Percentiles rank a stretch among this genome's conserved stretches.
Conservation (phyloP, 2,329 filamentous ascomycete genomes). For the Xylariaceae sp. region DNA sequence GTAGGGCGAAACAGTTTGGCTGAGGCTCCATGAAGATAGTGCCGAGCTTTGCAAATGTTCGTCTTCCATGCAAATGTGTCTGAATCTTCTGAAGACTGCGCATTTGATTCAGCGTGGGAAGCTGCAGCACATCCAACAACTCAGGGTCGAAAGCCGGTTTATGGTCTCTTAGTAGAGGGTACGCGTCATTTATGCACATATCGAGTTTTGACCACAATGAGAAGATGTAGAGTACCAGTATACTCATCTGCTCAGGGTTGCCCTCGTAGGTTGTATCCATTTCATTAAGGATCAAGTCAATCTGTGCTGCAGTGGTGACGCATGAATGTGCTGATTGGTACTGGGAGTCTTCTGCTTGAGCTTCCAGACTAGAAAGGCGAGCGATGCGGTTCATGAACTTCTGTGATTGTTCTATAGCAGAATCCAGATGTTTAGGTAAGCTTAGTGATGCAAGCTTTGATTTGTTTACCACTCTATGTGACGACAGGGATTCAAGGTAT, state of each 20-base stretch:
- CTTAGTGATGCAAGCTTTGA: neutral
- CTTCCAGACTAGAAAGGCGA: slow-evolving; percentile 11
- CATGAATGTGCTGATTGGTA: too few species aligned
- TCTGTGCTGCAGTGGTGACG: too few species aligned
- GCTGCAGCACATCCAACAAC: slow-evolving; percentile 50
- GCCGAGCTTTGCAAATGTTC: too few species aligned
- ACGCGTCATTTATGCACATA: slow-evolving; percentile 33
- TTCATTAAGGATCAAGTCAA: slow-evolving; percentile 30
- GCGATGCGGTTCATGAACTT: slow-evolving; percentile 16
- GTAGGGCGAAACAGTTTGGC: too few species aligned
- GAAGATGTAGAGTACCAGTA: slow-evolving; percentile 49
- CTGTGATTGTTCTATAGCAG: slow-evolving; percentile 19
- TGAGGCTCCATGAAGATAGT: too few species aligned
- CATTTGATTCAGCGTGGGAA: slow-evolving; percentile 45
- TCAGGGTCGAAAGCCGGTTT: slow-evolving; percentile 46
- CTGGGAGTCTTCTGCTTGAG: too few species aligned
- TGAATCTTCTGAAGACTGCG: slow-evolving; percentile 45
- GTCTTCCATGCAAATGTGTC: too few species aligned
- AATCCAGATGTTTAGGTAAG: slow-evolving; percentile 17
- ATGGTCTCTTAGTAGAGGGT: slow-evolving; percentile 46
- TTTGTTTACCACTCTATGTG: neutral
- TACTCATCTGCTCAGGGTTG: slow-evolving; percentile 46
- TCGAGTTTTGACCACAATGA: slow-evolving; percentile 58
- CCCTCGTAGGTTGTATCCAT: slow-evolving; percentile 34
- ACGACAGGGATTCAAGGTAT: slow-evolving; percentile 25